These are phyloP conservation scores for Linnemannia hyalina DNA, from an alignment of 192 early-diverging fungal species.

Conservation along the genomic window DNA sequence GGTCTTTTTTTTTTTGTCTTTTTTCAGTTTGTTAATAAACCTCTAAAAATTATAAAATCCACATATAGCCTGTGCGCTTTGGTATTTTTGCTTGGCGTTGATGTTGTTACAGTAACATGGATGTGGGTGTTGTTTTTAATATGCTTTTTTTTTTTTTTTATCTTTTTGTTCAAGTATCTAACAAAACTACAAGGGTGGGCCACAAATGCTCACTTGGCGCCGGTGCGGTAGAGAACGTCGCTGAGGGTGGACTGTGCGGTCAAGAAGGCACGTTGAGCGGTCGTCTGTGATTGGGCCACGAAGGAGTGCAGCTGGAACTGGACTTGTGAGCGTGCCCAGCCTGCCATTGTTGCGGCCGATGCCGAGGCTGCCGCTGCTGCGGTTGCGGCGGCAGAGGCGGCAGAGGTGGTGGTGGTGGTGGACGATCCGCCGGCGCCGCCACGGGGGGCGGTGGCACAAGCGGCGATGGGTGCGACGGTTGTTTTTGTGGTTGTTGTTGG, in stretches of 20 bases:
- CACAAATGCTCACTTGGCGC: not conserved
- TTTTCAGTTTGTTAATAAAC: slow-evolving; percentile 13
- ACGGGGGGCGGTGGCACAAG: not conserved
- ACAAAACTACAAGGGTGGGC: not conserved
- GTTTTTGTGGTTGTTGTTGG: slow-evolving; percentile 2
- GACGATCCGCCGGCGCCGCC: not conserved
- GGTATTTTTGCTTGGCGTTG: too few species aligned
- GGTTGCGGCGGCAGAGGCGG: not conserved
- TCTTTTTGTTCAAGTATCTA: too few species aligned
- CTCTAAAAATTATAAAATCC: not conserved
- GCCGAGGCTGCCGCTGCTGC: not conserved
- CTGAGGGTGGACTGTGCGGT: slow-evolving; percentile 35
- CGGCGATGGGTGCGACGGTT: not conserved
- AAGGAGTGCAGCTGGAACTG: slow-evolving; percentile 39
- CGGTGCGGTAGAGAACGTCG: slow-evolving; percentile 41
- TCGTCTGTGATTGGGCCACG: slow-evolving; percentile 32
- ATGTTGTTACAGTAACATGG: too few species aligned
- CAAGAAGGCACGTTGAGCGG: slow-evolving; percentile 38
- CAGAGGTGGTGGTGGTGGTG: not conserved
- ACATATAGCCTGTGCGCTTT: not conserved
- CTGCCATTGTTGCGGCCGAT: slow-evolving; percentile 3
- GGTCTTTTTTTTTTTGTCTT: slow-evolving; percentile 4
- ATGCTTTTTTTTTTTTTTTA: too few species aligned
- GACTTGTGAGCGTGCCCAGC: slow-evolving; percentile 36
- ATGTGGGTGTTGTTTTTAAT: too few species aligned